A percentile compares a stretch with the other conserved stretches of the same genome.
phyloP scores from a whole-genome alignment of 2,329 filamentous ascomycete species.

The Alternaria incomplexa region DNA sequence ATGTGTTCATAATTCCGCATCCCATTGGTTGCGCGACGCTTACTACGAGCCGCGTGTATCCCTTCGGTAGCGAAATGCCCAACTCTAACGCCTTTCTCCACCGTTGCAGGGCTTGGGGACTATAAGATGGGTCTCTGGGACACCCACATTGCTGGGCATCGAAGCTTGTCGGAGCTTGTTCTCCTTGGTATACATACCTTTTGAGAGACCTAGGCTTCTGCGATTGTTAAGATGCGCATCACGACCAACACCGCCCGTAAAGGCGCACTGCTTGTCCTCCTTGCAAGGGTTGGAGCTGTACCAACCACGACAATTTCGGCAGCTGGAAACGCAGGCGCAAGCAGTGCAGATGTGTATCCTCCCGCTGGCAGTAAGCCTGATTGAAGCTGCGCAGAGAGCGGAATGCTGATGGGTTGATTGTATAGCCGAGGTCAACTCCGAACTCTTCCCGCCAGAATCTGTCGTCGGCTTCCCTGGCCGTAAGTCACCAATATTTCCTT shows the following conservation, averaged over 20 bases:
- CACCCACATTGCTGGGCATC: constrained; percentile 19
- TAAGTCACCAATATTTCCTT: not conserved
- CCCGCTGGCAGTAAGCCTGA: constrained; percentile 31
- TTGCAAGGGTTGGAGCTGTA: constrained; percentile 18
- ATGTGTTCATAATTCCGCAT: not conserved
- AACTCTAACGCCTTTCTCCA: not conserved
- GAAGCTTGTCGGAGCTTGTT: constrained; percentile 29
- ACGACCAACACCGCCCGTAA: constrained; percentile 2
- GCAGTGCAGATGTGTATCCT: constrained; percentile 27
- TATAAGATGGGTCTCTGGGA: constrained; percentile 17
- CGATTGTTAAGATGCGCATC: constrained; percentile 11
- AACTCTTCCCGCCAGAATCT: constrained; percentile 35
- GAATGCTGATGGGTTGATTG: constrained; percentile 2
- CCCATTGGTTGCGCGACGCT: not conserved
- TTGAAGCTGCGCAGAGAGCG: not conserved
- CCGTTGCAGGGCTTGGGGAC: not conserved
- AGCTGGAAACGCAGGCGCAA: constrained; percentile 21
- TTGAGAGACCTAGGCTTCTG: not conserved
- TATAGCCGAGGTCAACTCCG: constrained; percentile 30
- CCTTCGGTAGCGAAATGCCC: not conserved
- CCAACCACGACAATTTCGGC: constrained; percentile 21
- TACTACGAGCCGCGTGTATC: constrained; percentile 4
- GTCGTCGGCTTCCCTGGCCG: constrained; percentile 36
- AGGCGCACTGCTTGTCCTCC: constrained; percentile 18
- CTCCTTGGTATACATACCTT: not conserved